Evolutionary conservation across 116 monocot species (phyloP), one percentile per base, ranked within the genome.

Genomic region (Cymodocea nodosa): DNA sequence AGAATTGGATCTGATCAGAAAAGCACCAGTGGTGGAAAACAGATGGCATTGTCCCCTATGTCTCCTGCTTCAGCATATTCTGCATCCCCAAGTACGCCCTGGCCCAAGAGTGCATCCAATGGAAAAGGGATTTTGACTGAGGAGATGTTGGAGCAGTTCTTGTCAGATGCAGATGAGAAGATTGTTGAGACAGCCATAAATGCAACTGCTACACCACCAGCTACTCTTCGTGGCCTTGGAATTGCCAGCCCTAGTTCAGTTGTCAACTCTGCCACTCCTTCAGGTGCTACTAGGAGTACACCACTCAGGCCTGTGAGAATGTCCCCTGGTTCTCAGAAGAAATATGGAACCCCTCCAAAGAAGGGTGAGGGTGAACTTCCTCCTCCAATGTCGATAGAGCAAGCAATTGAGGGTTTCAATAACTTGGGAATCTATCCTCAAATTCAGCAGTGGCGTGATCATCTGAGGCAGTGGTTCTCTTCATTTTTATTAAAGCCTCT

Each of bases 381-480:
- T 62, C 59, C 78, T 23, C 90, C 97, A 17, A 83, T 97, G 88
- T 76, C 91, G 5, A 73, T 97, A 73, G 97, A 90, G 75, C 74
- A 85, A 39, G 71, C 70, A 16, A 65, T 83, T 5, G 87, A 87
- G 64, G 83, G 76, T 51, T 88, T 79, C 60, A 76, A 85, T 62
- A 74, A 17, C 52, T 76, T 90, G 69, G 97, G 87, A 15, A 71
- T 97, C 23, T 87, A 85, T 68, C 91, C 90, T 54, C 77, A 85
- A 48, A 87, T 97, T 64, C 85, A 85, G 74, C 68, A 69, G 68
- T 90, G 90, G 91, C 72, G 85, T 54, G 97, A 97, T 56, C 62
- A 68, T 51, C 77, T 97, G 56, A 83, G 97, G 67, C 97, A 97
- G 73, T 97, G 91, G 97, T 91, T 87, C 50, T 90, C 97, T 76